Base-by-base conservation (phyloP, 192 early-diverging fungal genomes). In the Gigaspora rosea region DNA sequence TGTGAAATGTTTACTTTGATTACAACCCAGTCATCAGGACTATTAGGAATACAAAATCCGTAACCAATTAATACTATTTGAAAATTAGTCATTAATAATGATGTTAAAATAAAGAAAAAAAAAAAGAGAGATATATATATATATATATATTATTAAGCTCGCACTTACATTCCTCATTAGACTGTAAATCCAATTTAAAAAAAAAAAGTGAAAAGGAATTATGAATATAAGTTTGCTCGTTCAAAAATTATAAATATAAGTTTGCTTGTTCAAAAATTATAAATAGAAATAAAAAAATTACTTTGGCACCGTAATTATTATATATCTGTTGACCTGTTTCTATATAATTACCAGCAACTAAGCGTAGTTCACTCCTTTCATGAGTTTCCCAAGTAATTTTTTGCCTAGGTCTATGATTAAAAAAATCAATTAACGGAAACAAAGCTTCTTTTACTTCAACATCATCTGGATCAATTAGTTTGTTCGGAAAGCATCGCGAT, bases 341-440 rank as follows among this genome's bases (percentile, higher is more conserved):
- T 8, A 66, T 66, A 33, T 20, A 33, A 2, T 66, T 33, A 3
- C 64, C 64, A 18, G 64, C 36, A 46, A 66, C 32, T 33, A 66
- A 16, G 22, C 18, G 32, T 33, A 66, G 8, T 12, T 11, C 16
- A 41, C 33, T 15, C 8, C 41, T 11, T 33, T 41, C 41, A 46
- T 7, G 8, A 3, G n/a, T 11, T 59, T 59, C 8, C 41, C 32
- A 66, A 66, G 64, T 66, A 33, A 66, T 66, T 36, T 66, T 66
- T 36, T 66, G 64, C 33, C 64, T 35, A n/a, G 32, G 41, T 66
- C 7, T 33, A 66, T 66, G 64, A 66, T 66, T 66, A 33, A 66
- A 66, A 15, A 12, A 66, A 46, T 66, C 64, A 46, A 33, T 33
- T 41, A 66, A 46, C 12, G 64, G 64, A 20, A 66, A 18, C 13